Evolutionary conservation across 805 yeast genomes (phyloP), one percentile per base, ranked within the genome.

Genomic region (Lachancea kluyveri): DNA sequence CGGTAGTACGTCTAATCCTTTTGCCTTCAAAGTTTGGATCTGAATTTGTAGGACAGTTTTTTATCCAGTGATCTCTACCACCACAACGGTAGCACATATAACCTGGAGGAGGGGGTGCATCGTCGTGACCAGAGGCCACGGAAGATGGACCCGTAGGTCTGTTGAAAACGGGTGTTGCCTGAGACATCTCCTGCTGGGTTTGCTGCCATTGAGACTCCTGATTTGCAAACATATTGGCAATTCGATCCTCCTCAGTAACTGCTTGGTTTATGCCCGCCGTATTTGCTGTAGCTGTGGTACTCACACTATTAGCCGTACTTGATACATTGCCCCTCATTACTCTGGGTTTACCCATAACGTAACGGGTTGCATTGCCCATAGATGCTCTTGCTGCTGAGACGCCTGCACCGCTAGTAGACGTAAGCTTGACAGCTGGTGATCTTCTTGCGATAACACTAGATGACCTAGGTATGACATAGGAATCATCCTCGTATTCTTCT

Each of bases 11-110:
- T 47, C 84, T 81, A 29, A 92, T 81, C 39, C 94, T 70, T 51
- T 84, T 85, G 12, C 95, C 95, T 52, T 90, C 97, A 70, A 87
- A 87, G 46, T 77, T 83, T 2, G 96, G 96, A 59, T 90, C 97
- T 26, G 74, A 77, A 50, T 84, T 81, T 3, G 94, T 85, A 0
- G 99, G 98, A 65, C 99, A 92, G 48, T 87, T 85, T 52, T 82
- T 83, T 38, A 92, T 90, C 87, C 94, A 90, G 57, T 92, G 99
- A 35, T 86, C 92, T 57, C 86, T 84, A 17, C 83, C 85, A 30
- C 97, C 97, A 64, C 99, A 92, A 52, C 96, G 70, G 56, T 92
- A 90, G 57, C 99, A 92, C 54, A 90, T 81, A 50, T 92, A 92
- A 1, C 95, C 95, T 5, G 95, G 90, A 1, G 98, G 98, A 7